Conservation (phyloP, 2,329 filamentous ascomycete genomes). For the Colletotrichum sp. region DNA sequence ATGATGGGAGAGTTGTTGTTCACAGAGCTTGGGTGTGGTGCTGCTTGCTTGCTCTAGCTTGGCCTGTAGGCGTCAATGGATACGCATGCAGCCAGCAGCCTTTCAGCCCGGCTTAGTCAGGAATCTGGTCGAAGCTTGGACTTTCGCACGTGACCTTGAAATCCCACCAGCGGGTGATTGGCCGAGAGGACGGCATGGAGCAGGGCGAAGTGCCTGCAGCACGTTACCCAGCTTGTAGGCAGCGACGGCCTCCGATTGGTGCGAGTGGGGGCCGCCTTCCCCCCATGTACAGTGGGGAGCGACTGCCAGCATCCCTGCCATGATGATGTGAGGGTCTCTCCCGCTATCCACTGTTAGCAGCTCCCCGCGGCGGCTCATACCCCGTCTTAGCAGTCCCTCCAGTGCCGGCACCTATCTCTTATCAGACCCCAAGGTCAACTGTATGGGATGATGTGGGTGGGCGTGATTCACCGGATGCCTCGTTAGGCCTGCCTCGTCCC, state of each 20-base stretch:
- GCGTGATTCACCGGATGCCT: conserved; percentile 18
- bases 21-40: background rate
- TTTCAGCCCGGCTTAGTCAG: conserved; percentile 22
- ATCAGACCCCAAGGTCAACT: conserved; percentile 9
- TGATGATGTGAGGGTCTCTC: conserved; percentile 21
- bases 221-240: background rate
- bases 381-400: background rate
- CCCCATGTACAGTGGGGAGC: conserved; percentile 5
- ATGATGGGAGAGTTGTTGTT: conserved; percentile 5
- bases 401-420: conserved; percentile 19
- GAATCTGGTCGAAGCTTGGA: background rate
- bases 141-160: background rate
- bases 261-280: background rate
- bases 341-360: conserved; percentile 21
- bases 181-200: background rate
- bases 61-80: conserved; percentile 24
- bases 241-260: conserved; percentile 17
- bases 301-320: conserved; percentile 4
- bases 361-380: background rate
- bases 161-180: background rate
- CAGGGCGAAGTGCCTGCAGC: conserved; percentile 17
- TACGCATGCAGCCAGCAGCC: conserved; percentile 25
- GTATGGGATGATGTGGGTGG: conserved; percentile 18
- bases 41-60: conserved; percentile 4
- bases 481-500: conserved; percentile 18